Base-by-base conservation (phyloP, 495 filamentous ascomycete species). In the Hypoxylon rickii region DNA sequence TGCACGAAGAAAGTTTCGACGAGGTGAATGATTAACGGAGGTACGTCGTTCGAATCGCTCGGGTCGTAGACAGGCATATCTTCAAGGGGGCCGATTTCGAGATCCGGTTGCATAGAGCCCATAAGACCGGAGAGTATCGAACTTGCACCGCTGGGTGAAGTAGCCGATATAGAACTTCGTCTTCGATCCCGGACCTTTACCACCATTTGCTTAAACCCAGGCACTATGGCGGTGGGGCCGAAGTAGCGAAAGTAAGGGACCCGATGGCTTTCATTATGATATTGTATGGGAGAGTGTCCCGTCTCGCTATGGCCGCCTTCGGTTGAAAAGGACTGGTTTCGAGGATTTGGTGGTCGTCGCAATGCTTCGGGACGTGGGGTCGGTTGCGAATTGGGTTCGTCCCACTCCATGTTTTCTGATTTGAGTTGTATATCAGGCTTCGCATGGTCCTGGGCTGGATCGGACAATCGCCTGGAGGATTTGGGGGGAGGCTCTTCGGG, bases 141-240 rank as follows among this genome's bases (percentile, higher is more conserved):
- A 55, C 64, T 62, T 12, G 58, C 57, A 13, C 56, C 59, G 17
- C 62, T 64, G 1, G 75, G 75, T 3, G 75, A 79, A 1, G 69
- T 66, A 15, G 68, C 68, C 12, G 74, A 74, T 64, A 78, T 73
- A 26, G 73, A 76, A 51, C 78, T 79, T 55, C 71, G 70, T 4
- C 77, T 69, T 51, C 79, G 66, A 58, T 79, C 72, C 24, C 74
- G 70, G 11, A 92, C 83, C 61, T 89, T 86, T 40, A 90, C 89
- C 44, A 94, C 86, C 87, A 93, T 92, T 65, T 92, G 88, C 69
- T 93, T 95, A 71, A 90, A 93, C n/a, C 90, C 90, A 2, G 89
- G 89, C 29, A 92, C 88, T 61, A 95, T 95, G 51, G 90, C 90
- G 2, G 90, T 95, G 1, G 89, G 89, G 0, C 90, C 90, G 66